phyloP scores from a whole-genome alignment of 73 alveolate species.

The Paramecium primaurelia region DNA sequence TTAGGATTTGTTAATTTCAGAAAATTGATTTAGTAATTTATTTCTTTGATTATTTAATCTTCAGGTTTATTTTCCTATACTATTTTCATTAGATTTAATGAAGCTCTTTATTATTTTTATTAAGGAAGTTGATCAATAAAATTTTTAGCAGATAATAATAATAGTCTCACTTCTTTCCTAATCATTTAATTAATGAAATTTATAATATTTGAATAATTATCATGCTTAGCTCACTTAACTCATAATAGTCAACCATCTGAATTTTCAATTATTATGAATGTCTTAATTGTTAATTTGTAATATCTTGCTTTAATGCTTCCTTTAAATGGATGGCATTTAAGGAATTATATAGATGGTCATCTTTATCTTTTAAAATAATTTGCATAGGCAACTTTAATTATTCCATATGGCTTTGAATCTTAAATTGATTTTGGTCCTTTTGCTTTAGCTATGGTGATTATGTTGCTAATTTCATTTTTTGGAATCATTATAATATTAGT shows the following conservation, averaged over 20 bases:
- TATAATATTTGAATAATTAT: not conserved
- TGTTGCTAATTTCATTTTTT: not conserved
- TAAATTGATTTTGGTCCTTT: not conserved
- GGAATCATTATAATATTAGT: not conserved
- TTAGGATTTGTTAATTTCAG: constrained; percentile 21
- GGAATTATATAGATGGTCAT: not conserved
- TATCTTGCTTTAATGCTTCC: not conserved
- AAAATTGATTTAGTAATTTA: constrained; percentile 26
- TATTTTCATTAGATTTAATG: not conserved
- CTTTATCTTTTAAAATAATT: not conserved
- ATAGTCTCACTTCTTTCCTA: not conserved
- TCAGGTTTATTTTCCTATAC: not conserved
- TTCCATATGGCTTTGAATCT: not conserved
- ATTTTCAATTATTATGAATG: not conserved
- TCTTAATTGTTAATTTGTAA: not conserved
- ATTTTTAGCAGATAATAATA: not conserved
- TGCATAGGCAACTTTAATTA: not conserved
- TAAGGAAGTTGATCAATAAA: not conserved
- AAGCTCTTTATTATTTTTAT: not conserved
- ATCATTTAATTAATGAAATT: not conserved
- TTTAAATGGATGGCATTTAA: not conserved
- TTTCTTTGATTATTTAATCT: not conserved
- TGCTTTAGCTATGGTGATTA: not conserved
- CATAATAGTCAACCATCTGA: not conserved
- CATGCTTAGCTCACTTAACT: not conserved